phyloP scores from a whole-genome alignment of 2,329 filamentous ascomycete species.

The Xylogone sp. region DNA sequence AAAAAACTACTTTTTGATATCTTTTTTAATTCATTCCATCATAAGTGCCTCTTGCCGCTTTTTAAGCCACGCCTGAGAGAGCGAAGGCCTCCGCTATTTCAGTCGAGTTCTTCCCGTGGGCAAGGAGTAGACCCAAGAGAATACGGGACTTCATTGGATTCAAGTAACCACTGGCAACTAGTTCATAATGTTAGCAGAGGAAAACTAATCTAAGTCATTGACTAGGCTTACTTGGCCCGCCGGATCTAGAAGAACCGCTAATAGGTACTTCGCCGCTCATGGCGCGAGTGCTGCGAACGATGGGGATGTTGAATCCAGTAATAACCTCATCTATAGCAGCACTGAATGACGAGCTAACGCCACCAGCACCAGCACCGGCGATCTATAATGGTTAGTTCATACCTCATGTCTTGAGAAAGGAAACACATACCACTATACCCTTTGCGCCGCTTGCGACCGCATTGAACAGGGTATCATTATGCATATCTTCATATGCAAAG shows the following conservation, averaged over 20 bases:
- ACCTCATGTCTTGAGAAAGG: background rate
- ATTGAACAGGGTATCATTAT: slow-evolving; percentile 41
- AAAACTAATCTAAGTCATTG: slow-evolving; percentile 36
- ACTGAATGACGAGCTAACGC: slow-evolving; percentile 37
- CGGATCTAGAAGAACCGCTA: slow-evolving; percentile 5
- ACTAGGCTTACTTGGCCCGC: background rate
- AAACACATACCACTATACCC: slow-evolving; percentile 40
- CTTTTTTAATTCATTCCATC: no score
- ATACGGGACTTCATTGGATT: slow-evolving; percentile 54
- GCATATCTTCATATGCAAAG: slow-evolving; percentile 51
- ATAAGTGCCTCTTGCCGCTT: no score
- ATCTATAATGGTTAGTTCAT: slow-evolving; percentile 20
- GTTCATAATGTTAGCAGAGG: slow-evolving; percentile 5
- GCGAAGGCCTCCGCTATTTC: slow-evolving; percentile 14
- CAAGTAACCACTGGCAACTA: slow-evolving; percentile 44
- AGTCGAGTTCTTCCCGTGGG: slow-evolving; percentile 15
- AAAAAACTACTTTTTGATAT: no score
- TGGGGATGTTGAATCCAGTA: slow-evolving; percentile 41
- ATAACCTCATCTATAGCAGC: slow-evolving; percentile 39
- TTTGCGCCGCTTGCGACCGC: slow-evolving; percentile 46
- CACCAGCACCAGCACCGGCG: slow-evolving; percentile 52
- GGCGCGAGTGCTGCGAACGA: slow-evolving; percentile 49
- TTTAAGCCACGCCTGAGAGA: slow-evolving; percentile 6
- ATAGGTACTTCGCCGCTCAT: slow-evolving; percentile 36
- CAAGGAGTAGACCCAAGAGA: slow-evolving; percentile 33